These are phyloP conservation scores for Sporothrix mexicana DNA, from an alignment of 2,329 filamentous ascomycete genomes.

Conservation along the genomic window DNA sequence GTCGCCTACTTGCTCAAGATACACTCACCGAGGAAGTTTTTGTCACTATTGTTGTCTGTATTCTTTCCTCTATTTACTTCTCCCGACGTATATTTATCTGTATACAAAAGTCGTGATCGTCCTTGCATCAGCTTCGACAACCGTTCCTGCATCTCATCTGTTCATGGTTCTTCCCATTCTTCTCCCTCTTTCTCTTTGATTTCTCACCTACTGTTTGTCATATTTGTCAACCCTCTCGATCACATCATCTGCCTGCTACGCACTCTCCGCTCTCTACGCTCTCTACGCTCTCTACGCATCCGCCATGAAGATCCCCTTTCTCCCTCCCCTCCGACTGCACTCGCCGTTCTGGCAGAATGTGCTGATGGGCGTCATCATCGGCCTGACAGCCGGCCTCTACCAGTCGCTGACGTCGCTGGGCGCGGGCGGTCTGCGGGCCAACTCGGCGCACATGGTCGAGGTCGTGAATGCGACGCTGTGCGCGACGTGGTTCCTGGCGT, in stretches of 20 bases:
- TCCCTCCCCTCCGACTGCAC: constrained; percentile 13
- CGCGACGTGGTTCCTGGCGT: neutral
- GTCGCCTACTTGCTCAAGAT: neutral
- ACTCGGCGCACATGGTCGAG: constrained; percentile 16
- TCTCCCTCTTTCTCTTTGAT: neutral
- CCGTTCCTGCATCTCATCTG: neutral
- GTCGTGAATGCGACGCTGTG: constrained; percentile 12
- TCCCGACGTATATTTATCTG: neutral
- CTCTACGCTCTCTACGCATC: too few relatives aligned
- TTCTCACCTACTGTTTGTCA: neutral
- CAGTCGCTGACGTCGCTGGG: constrained; percentile 21
- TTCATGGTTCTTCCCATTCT: neutral
- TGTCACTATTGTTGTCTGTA: neutral
- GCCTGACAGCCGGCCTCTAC: constrained; percentile 23
- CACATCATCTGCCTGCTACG: neutral
- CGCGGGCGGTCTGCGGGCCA: neutral
- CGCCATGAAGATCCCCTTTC: neutral
- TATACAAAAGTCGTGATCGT: neutral
- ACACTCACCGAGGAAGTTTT: too few relatives aligned
- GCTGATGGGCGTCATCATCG: constrained; percentile 26
- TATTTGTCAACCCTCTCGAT: neutral
- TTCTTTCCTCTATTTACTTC: neutral
- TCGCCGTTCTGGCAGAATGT: constrained; percentile 26
- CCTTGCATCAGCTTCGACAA: neutral
- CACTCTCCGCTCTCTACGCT: too few relatives aligned